These are phyloP conservation scores for Leccinum uliginosum DNA, from an alignment of 768 basidiomycete genomes.

Conservation along the genomic window DNA sequence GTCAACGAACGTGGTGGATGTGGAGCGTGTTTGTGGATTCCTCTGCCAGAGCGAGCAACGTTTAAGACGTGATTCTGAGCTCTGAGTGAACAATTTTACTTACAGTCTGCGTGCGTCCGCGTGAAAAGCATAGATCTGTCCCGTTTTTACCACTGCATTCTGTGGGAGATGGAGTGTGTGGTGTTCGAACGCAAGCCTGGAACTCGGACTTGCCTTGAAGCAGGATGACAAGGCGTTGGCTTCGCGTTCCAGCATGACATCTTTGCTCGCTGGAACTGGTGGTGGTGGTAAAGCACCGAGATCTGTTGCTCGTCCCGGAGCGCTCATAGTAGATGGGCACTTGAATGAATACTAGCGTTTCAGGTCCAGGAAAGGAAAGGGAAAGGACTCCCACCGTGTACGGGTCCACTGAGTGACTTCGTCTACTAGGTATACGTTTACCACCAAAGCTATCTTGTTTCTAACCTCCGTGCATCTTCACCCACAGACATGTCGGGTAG, in stretches of 20 bases:
- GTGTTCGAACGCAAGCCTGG: neutral
- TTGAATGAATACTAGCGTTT: neutral
- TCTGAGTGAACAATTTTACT: constrained; percentile 18
- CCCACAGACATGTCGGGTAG: constrained; percentile 20
- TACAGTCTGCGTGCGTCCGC: constrained; percentile 63
- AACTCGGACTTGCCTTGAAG: constrained; percentile 45
- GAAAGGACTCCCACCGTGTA: neutral
- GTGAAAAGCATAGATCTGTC: constrained; percentile 67
- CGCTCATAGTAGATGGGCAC: constrained; percentile 26
- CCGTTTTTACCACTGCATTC: constrained; percentile 69
- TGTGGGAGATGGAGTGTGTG: constrained; percentile 13
- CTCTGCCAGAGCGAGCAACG: constrained; percentile 35
- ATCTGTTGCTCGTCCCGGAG: constrained; percentile 27
- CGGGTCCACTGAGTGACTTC: neutral
- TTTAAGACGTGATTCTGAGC: neutral
- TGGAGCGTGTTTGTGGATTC: constrained; percentile 52
- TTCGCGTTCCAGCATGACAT: constrained; percentile 59
- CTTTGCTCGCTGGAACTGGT: constrained; percentile 34
- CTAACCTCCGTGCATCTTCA: neutral
- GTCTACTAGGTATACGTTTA: constrained; percentile 1
- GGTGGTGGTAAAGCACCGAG: constrained; percentile 47
- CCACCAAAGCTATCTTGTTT: neutral
- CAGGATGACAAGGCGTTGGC: constrained; percentile 51
- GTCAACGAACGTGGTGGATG: constrained; percentile 64
- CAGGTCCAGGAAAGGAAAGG: constrained; percentile 25